A percentile compares a stretch with the other conserved stretches of the same genome.
Evolutionary conservation across 2,329 filamentous ascomycete species (phyloP).

Genomic region (Aspergillus bombycis): DNA sequence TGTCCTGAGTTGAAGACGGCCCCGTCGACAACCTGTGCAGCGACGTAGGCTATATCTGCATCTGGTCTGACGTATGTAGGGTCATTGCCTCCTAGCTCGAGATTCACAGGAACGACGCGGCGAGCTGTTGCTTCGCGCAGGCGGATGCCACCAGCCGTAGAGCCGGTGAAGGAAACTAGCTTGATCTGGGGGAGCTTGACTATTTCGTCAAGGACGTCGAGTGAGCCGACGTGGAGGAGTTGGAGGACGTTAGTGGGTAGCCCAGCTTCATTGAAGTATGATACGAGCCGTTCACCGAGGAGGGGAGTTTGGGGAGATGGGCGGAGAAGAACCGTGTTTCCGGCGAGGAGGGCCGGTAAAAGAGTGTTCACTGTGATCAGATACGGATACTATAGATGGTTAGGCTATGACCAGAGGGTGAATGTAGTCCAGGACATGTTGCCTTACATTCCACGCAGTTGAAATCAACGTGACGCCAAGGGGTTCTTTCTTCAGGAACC

Average conservation of each 20-base stretch:
- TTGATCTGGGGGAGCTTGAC: slow-evolving; percentile 74
- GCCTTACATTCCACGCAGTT: slow-evolving; percentile 88
- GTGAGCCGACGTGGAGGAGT: slow-evolving; percentile 82
- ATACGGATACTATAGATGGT: slow-evolving; percentile 74
- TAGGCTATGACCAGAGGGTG: slow-evolving; percentile 3
- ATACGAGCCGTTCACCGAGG: slow-evolving; percentile 75
- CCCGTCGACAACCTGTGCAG: slow-evolving; percentile 88
- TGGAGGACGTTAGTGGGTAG: slow-evolving; percentile 80
- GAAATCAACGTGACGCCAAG: slow-evolving; percentile 83
- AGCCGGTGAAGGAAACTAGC: slow-evolving; percentile 87
- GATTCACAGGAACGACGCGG: slow-evolving; percentile 77
- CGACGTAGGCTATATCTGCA: slow-evolving; percentile 83
- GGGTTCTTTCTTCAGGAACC: slow-evolving; percentile 83
- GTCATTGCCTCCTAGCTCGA: slow-evolving; percentile 92
- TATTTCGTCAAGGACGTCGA: slow-evolving; percentile 73
- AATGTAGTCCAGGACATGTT: slow-evolving; percentile 9
- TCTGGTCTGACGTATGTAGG: slow-evolving; percentile 83
- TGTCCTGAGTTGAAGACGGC: slow-evolving; percentile 93
- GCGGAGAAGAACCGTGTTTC: slow-evolving; percentile 87
- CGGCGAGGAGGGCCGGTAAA: slow-evolving; percentile 82
- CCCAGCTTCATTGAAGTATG: slow-evolving; percentile 76
- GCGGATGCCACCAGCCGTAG: slow-evolving; percentile 78
- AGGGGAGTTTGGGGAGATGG: slow-evolving; percentile 91
- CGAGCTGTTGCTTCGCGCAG: slow-evolving; percentile 81
- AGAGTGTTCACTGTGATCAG: slow-evolving; percentile 87